phyloP scores from a whole-genome alignment of 2,329 filamentous ascomycete species.

The Xylaria sp. region DNA sequence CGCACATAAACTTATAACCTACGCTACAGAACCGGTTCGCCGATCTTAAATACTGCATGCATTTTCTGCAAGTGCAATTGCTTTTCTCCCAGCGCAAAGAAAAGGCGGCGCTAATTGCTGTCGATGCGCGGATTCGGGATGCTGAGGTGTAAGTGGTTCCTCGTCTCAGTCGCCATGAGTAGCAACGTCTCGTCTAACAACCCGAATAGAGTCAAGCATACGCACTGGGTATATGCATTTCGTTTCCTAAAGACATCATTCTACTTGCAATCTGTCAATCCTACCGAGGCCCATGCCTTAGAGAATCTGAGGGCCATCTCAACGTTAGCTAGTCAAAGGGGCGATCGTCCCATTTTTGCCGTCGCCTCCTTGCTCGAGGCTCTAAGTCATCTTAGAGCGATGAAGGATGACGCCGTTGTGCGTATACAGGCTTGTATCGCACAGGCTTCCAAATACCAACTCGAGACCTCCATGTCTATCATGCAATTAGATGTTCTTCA shows the following conservation, averaged over 20 bases:
- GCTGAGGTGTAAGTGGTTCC: conserved; percentile 67
- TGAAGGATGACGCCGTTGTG: conserved; percentile 73
- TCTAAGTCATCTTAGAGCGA: conserved; percentile 73
- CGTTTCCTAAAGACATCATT: conserved; percentile 78
- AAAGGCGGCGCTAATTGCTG: conserved; percentile 77
- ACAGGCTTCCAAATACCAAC: conserved; percentile 76
- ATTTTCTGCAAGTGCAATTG: conserved; percentile 77
- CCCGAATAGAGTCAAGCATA: conserved; percentile 64
- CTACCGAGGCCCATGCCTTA: conserved; percentile 71
- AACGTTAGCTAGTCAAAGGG: conserved; percentile 67
- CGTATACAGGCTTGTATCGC: conserved; percentile 79
- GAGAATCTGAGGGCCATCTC: conserved; percentile 76
- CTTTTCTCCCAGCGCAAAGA: conserved; percentile 74
- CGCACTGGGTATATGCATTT: conserved; percentile 81
- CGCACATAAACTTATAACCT: conserved; percentile 43
- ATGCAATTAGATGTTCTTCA: conserved; percentile 74
- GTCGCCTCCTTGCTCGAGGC: conserved; percentile 76
- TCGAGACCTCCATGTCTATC: conserved; percentile 71
- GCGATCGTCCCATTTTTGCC: conserved; percentile 73
- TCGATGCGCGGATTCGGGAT: conserved; percentile 76
- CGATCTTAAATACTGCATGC: conserved; percentile 81
- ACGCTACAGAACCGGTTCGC: conserved; percentile 61
- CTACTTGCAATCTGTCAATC: conserved; percentile 69
- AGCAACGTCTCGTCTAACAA: conserved; percentile 42
- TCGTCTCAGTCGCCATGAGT: conserved; percentile 6